These are phyloP conservation scores for Dioscorea cayenensis DNA, from an alignment of 116 monocot genomes.

Conservation along the genomic window DNA sequence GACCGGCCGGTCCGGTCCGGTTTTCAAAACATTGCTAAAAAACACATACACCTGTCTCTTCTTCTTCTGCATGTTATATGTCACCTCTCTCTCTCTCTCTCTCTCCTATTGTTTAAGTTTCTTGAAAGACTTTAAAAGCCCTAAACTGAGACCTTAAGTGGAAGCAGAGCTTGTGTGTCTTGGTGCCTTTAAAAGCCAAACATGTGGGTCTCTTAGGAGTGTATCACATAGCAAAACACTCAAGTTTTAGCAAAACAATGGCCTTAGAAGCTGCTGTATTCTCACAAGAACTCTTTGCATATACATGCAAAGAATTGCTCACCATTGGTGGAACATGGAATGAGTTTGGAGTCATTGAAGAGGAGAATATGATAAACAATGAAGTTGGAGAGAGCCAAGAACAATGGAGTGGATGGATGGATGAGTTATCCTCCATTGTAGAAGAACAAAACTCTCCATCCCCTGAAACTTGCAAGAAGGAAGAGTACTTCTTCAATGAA, in stretches of 20 bases:
- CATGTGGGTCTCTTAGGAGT: background rate
- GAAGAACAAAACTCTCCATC: constrained; percentile 7
- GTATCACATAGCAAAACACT: no score
- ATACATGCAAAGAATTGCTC: constrained; percentile 1
- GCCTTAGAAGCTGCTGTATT: constrained; percentile 9
- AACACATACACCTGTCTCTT: background rate
- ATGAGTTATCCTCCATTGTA: constrained; percentile 4
- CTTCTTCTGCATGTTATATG: background rate
- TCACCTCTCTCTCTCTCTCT: constrained; percentile 2
- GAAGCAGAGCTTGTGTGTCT: background rate
- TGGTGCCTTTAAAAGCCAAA: no score
- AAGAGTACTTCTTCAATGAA: background rate
- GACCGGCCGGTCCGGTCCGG: no score
- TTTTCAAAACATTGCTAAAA: no score
- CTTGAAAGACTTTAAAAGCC: background rate
- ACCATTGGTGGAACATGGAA: background rate
- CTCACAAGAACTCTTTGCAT: constrained; percentile 5
- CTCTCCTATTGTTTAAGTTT: background rate
- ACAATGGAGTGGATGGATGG: background rate
- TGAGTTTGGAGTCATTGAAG: background rate
- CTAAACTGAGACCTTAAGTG: background rate
- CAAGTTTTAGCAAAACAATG: constrained; percentile 1
- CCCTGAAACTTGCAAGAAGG: background rate
- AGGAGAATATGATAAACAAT: background rate
- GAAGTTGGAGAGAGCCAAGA: background rate